A percentile compares a stretch with the other conserved stretches of the same genome.
Evolutionary conservation across 2,329 filamentous ascomycete genomes (phyloP).

Genomic region (Trichothecium sympodiale): DNA sequence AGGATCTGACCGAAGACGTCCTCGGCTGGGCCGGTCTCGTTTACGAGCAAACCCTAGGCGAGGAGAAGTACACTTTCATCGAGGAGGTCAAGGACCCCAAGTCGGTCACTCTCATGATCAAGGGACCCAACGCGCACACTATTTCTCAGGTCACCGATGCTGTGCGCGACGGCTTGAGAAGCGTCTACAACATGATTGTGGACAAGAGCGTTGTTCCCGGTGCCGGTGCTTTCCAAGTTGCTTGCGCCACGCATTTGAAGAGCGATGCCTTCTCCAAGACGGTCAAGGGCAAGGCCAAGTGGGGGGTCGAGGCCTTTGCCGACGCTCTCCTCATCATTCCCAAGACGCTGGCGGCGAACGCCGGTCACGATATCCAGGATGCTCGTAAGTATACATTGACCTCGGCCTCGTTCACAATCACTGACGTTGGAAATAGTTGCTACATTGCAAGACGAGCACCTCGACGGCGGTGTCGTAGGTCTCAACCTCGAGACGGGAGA

Average conservation of each 20-base stretch:
- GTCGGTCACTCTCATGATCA: constrained; percentile 94
- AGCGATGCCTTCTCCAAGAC: constrained; percentile 79
- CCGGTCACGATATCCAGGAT: constrained; percentile 94
- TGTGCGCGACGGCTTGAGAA: constrained; percentile 85
- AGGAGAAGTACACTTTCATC: constrained; percentile 98
- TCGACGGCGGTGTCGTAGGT: constrained; percentile 76
- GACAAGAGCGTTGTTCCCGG: constrained; percentile 92
- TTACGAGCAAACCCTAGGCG: constrained; percentile 93
- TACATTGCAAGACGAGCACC: constrained; percentile 72
- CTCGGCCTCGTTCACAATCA: not conserved
- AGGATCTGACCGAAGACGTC: constrained; percentile 77
- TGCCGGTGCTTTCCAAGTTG: constrained; percentile 90
- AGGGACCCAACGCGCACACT: constrained; percentile 93
- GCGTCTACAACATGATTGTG: constrained; percentile 99
- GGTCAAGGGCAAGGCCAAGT: constrained; percentile 97
- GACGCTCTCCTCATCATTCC: constrained; percentile 92
- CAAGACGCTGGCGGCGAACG: constrained; percentile 93
- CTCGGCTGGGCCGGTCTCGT: constrained; percentile 94
- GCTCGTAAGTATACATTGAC: constrained; percentile 51
- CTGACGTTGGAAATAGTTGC: constrained; percentile 48
- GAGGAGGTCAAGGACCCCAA: constrained; percentile 99
- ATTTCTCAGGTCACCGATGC: constrained; percentile 96
- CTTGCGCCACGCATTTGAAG: constrained; percentile 76
- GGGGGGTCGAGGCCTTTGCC: constrained; percentile 87
- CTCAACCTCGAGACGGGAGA: constrained; percentile 78